Evolutionary conservation across 352 stramenopile genomes (phyloP).

Genomic region (Pythium myriotylum): DNA sequence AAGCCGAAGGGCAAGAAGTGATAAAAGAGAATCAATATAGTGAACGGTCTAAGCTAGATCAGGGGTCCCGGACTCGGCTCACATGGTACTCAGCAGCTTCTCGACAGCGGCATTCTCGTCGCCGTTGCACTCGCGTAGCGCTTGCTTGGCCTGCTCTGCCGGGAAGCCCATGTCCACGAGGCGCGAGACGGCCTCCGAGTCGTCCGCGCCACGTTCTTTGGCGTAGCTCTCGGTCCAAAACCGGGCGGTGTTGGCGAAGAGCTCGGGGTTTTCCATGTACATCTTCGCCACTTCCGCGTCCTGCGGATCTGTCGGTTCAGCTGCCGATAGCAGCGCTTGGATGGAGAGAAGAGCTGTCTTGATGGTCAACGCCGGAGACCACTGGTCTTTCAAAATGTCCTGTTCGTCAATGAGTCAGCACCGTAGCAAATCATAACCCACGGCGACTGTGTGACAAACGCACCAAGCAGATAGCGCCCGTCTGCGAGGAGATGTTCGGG

Average conservation of each 20-base stretch:
- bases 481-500: conserved; percentile 97
- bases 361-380: conserved; percentile 96
- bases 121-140: conserved; percentile 65
- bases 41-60: conserved; percentile 5
- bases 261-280: conserved; percentile 92
- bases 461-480: conserved; percentile 95
- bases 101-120: conserved; percentile 91
- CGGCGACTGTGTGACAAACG: no score
- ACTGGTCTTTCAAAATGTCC: conserved; percentile 98
- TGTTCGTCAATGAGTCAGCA: no score
- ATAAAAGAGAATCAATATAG: conserved; percentile 35
- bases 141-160: conserved; percentile 68
- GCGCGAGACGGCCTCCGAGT: conserved; percentile 57
- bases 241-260: conserved; percentile 94
- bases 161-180: conserved; percentile 90
- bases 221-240: conserved; percentile 97
- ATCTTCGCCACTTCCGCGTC: conserved; percentile 96
- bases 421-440: no score
- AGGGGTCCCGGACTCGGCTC: conserved; percentile 21
- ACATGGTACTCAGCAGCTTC: conserved; percentile 75
- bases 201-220: conserved; percentile 62
- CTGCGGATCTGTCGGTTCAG: conserved; percentile 92
- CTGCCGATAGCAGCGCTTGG: conserved; percentile 94
- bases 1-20: conserved; percentile 55
- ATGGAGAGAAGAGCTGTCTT: conserved; percentile 96